Conservation (phyloP, 768 basidiomycete species). For the Termitomyces sp. region DNA sequence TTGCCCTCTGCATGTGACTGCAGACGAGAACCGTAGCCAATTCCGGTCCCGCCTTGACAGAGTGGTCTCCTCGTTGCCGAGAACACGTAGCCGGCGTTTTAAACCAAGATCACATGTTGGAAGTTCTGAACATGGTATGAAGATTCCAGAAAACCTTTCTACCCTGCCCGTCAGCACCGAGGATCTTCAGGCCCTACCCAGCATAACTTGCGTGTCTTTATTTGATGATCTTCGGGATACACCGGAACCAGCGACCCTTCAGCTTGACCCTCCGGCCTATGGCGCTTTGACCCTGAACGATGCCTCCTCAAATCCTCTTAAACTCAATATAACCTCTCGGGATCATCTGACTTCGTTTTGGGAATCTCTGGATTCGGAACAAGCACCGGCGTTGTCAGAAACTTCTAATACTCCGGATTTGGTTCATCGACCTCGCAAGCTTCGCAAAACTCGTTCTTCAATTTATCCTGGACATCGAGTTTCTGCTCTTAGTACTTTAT, state of each 20-base stretch:
- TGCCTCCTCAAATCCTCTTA: conserved; percentile 16
- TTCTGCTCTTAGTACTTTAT: conserved; percentile 28
- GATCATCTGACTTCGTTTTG: conserved; percentile 35
- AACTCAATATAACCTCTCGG: conserved; percentile 13
- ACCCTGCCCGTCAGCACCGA: neutral
- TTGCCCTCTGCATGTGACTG: neutral
- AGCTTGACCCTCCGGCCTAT: conserved; percentile 9
- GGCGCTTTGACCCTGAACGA: conserved; percentile 8
- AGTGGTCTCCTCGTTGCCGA: neutral
- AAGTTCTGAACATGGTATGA: neutral
- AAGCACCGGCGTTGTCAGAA: conserved; percentile 13
- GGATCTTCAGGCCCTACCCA: conserved; percentile 5
- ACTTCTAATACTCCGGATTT: conserved; percentile 14
- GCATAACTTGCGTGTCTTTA: conserved; percentile 9
- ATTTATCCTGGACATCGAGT: conserved; percentile 22
- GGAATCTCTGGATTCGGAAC: conserved; percentile 43
- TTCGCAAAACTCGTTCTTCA: conserved; percentile 35
- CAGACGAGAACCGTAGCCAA: neutral
- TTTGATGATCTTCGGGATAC: conserved; percentile 7
- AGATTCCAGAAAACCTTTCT: neutral
- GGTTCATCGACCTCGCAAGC: conserved; percentile 26
- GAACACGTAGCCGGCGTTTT: neutral
- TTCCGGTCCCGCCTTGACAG: conserved; percentile 1
- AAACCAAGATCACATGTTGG: neutral
- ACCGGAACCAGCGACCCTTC: conserved; percentile 1